A percentile compares a stretch with the other conserved stretches of the same genome.
Conservation (phyloP, 352 stramenopile genomes). For the Phytopythium boreale region DNA sequence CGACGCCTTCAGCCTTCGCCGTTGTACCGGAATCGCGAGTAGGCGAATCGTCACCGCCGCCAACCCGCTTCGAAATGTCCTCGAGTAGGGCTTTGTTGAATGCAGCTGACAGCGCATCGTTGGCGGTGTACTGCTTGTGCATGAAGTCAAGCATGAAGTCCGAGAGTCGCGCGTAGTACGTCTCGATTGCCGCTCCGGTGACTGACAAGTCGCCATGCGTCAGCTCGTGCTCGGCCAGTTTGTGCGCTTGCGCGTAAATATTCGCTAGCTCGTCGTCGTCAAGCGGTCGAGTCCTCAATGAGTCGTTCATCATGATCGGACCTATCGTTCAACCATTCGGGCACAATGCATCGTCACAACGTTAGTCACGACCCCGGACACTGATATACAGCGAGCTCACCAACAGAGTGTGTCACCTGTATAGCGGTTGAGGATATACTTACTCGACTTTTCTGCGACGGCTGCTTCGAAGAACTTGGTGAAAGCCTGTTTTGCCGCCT, state of each 20-base stretch:
- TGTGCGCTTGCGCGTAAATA: conserved; percentile 31
- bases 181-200: conserved; percentile 31
- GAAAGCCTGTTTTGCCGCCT: conserved; percentile 53
- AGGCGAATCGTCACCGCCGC: not conserved
- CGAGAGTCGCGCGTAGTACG: conserved; percentile 44
- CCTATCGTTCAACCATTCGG: conserved; percentile 12
- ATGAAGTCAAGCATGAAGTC: conserved; percentile 44
- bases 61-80: conserved; percentile 26
- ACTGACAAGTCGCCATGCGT: conserved; percentile 32
- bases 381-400: no score
- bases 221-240: conserved; percentile 32
- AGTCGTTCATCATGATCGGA: conserved; percentile 26
- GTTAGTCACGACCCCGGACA: conserved; percentile 7
- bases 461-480: conserved; percentile 23
- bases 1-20: conserved; percentile 16
- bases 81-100: conserved; percentile 52
- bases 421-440: conserved; percentile 6
- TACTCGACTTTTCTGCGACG: conserved; percentile 32
- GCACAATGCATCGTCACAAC: not conserved
- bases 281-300: conserved; percentile 21
- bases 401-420: no score
- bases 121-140: conserved; percentile 24
- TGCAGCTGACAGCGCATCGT: conserved; percentile 28
- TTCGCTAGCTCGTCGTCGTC: conserved; percentile 31
- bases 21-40: not conserved